These are phyloP conservation scores for Saitozyma podzolica DNA, from an alignment of 768 basidiomycete genomes.

Conservation along the genomic window DNA sequence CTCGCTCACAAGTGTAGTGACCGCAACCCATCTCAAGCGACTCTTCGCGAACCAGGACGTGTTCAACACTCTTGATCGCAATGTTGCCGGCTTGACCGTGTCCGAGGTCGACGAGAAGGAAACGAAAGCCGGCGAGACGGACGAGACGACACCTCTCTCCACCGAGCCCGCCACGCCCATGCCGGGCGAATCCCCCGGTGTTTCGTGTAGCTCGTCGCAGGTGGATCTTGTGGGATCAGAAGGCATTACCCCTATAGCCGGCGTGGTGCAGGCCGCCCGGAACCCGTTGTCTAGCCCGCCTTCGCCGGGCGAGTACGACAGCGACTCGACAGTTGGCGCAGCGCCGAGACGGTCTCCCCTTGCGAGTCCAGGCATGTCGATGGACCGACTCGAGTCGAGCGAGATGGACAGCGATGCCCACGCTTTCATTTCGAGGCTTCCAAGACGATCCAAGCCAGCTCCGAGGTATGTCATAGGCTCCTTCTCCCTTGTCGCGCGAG, in stretches of 20 bases:
- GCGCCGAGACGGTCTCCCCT: constrained; percentile 15
- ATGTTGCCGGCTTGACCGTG: constrained; percentile 45
- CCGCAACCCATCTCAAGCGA: constrained; percentile 52
- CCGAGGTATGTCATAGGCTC: constrained; percentile 32
- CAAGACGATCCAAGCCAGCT: constrained; percentile 47
- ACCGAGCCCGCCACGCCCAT: no score
- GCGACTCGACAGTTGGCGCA: constrained; percentile 56
- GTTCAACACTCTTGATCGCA: constrained; percentile 41
- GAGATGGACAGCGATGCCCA: constrained; percentile 43
- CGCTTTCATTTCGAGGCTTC: constrained; percentile 48
- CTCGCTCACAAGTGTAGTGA: constrained; percentile 29
- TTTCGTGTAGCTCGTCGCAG: no score
- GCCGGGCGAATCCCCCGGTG: no score
- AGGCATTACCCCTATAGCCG: constrained; percentile 29
- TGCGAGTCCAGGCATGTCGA: neutral
- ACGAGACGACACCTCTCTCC: no score
- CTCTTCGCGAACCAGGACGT: constrained; percentile 53
- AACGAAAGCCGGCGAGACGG: constrained; percentile 10
- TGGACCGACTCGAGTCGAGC: constrained; percentile 37
- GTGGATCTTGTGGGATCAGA: neutral
- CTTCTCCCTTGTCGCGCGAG: neutral
- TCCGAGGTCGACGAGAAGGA: constrained; percentile 50
- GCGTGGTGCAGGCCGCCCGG: constrained; percentile 9
- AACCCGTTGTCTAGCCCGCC: constrained; percentile 19
- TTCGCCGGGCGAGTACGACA: constrained; percentile 43